Percentiles rank a stretch among this genome's conserved stretches.
These are phyloP conservation scores for Exophiala xenobiotica DNA, from an alignment of 2,329 filamentous ascomycete genomes.

Conservation along the genomic window DNA sequence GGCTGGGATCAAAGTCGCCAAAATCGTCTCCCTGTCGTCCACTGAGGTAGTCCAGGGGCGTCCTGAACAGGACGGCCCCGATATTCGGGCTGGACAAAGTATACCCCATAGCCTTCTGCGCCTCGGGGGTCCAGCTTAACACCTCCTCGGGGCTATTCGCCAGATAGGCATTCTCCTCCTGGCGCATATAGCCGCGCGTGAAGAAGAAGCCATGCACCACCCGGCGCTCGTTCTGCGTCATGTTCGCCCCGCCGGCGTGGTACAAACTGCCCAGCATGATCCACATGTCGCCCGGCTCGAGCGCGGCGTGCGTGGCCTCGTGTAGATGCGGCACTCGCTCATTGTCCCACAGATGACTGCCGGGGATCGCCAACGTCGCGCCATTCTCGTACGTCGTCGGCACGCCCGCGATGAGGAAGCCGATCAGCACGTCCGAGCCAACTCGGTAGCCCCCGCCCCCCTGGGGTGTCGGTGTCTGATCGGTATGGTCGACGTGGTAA, in stretches of 20 bases:
- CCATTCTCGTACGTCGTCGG: slow-evolving; percentile 37
- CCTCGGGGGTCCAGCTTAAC: slow-evolving; percentile 25
- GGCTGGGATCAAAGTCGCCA: slow-evolving; percentile 8
- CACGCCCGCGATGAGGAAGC: slow-evolving; percentile 21
- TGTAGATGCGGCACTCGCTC: slow-evolving; percentile 20
- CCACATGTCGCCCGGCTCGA: slow-evolving; percentile 38
- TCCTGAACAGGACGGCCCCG: slow-evolving; percentile 20
- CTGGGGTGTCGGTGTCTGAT: neutral
- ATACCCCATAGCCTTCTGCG: slow-evolving; percentile 29
- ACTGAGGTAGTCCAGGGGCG: slow-evolving; percentile 5
- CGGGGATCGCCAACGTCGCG: slow-evolving; percentile 34
- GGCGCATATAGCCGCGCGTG: slow-evolving; percentile 20
- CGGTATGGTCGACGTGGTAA: slow-evolving; percentile 33
- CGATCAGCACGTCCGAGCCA: neutral
- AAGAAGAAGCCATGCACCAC: slow-evolving; percentile 28
- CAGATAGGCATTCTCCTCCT: slow-evolving; percentile 22
- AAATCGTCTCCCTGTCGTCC: neutral
- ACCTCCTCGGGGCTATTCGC: slow-evolving; percentile 27
- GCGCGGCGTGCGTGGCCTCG: slow-evolving; percentile 31
- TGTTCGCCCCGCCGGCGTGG: slow-evolving; percentile 37
- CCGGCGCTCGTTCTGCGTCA: slow-evolving; percentile 25
- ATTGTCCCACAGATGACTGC: slow-evolving; percentile 31
- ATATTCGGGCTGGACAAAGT: slow-evolving; percentile 30
- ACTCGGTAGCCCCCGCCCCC: neutral
- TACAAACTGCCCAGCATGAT: slow-evolving; percentile 38